phyloP scores from a whole-genome alignment of 257 asterid genomes.

The Scutellaria minor region DNA sequence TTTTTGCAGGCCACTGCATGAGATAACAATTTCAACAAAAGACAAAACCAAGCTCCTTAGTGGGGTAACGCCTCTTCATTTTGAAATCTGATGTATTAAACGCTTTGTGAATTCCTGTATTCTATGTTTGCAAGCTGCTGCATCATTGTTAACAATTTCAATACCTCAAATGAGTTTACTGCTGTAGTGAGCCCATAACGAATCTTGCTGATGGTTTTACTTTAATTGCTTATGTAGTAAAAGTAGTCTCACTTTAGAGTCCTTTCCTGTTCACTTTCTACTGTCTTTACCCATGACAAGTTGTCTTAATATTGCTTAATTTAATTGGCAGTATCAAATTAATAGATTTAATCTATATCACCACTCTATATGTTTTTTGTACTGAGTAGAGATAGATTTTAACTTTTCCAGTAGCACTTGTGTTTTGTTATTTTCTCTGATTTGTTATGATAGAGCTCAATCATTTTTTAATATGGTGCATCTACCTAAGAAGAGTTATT shows the following conservation, averaged over 20 bases:
- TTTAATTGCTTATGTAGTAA: not conserved
- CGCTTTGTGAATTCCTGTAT: slow-evolving; percentile 17
- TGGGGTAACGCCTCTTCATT: slow-evolving; percentile 53
- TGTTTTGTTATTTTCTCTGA: slow-evolving; percentile 17
- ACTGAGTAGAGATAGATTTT: not conserved
- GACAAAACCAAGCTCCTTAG: slow-evolving; percentile 94
- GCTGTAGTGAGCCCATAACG: not conserved
- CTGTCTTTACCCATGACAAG: not conserved
- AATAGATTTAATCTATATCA: no score
- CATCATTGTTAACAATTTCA: not conserved
- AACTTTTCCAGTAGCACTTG: not conserved
- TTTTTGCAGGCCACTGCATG: slow-evolving; percentile 67
- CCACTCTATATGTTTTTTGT: no score
- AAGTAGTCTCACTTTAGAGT: not conserved
- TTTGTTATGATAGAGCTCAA: not conserved
- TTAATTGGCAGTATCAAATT: no score
- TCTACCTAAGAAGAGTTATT: not conserved
- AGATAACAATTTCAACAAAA: slow-evolving; percentile 76
- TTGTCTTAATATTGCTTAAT: no score
- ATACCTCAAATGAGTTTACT: not conserved
- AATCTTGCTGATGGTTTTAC: not conserved
- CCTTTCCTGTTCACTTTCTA: not conserved
- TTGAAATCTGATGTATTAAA: slow-evolving; percentile 2
- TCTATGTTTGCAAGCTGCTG: slow-evolving; percentile 2
- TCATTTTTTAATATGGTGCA: not conserved